Conservation (phyloP, 2,329 filamentous ascomycete genomes). For the Plectosphaerella sp. region DNA sequence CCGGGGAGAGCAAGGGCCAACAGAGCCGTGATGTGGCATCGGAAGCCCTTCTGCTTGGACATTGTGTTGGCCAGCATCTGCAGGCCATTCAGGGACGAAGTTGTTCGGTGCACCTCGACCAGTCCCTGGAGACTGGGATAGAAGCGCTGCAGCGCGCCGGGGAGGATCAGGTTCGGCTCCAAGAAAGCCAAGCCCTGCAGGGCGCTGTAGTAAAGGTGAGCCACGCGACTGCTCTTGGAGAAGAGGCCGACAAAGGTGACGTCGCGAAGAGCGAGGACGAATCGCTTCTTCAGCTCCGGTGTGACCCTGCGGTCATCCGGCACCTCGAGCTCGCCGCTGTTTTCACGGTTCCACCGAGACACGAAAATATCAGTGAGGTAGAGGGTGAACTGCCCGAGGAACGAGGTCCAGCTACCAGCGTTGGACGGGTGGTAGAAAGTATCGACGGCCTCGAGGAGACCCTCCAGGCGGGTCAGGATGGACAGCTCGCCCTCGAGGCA, state of each 20-base stretch:
- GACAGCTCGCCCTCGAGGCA: conserved; percentile 76
- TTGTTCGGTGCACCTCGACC: conserved; percentile 94
- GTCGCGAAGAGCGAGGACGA: conserved; percentile 83
- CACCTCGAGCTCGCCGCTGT: conserved; percentile 84
- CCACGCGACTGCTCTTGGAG: conserved; percentile 87
- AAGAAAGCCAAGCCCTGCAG: conserved; percentile 86
- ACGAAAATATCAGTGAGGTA: conserved; percentile 96
- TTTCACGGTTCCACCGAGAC: conserved; percentile 94
- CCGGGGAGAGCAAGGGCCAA: conserved; percentile 90
- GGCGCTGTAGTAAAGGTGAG: conserved; percentile 86
- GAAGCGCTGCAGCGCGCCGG: conserved; percentile 89
- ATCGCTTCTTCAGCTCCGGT: conserved; percentile 76
- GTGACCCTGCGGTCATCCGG: conserved; percentile 76
- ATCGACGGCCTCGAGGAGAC: conserved; percentile 88
- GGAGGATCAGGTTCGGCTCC: conserved; percentile 86
- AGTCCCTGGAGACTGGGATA: conserved; percentile 95
- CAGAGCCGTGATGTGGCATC: conserved; percentile 91
- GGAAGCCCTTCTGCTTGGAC: conserved; percentile 89
- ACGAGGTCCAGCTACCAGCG: conserved; percentile 84
- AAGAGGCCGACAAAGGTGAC: conserved; percentile 98
- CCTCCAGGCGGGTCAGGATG: conserved; percentile 79
- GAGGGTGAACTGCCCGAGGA: conserved; percentile 84
- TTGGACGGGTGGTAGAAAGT: conserved; percentile 99
- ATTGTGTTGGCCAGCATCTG: conserved; percentile 91
- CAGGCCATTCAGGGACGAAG: conserved; percentile 84